Conservation (phyloP, 768 basidiomycete species). For the Rhodotorula babjevae region DNA sequence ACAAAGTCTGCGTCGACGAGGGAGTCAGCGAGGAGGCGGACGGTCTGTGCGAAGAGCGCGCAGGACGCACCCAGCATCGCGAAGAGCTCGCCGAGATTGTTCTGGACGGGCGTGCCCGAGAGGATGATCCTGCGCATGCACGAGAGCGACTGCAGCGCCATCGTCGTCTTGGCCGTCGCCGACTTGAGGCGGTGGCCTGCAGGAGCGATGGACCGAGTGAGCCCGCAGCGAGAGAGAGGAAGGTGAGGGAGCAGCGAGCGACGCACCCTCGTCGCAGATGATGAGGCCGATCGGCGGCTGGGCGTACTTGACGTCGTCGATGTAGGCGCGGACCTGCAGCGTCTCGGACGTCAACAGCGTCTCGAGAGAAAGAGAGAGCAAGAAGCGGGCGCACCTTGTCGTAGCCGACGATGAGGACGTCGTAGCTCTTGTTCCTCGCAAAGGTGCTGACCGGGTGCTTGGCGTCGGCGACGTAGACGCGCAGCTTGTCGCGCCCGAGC, state of each 20-base stretch:
- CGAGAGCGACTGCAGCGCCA: conserved; percentile 72
- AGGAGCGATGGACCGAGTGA: neutral
- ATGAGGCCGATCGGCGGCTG: conserved; percentile 83
- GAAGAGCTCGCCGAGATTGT: conserved; percentile 91
- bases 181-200: conserved; percentile 84
- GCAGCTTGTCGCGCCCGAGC: conserved; percentile 56
- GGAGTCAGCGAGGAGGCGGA: neutral
- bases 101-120: conserved; percentile 92
- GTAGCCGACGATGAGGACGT: conserved; percentile 87
- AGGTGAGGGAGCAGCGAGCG: neutral
- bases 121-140: conserved; percentile 78
- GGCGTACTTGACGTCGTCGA: conserved; percentile 47
- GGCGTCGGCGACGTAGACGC: conserved; percentile 59
- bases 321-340: conserved; percentile 37
- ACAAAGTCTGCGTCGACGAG: conserved; percentile 63
- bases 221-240: too few species aligned
- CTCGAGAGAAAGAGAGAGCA: neutral
- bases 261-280: conserved; percentile 84
- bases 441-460: conserved; percentile 64
- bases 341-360: neutral
- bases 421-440: conserved; percentile 55
- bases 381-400: conserved; percentile 67
- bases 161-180: conserved; percentile 79
- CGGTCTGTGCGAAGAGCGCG: neutral
- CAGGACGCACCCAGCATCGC: conserved; percentile 67